phyloP scores from a whole-genome alignment of 2,329 filamentous ascomycete genomes.

The Trichophaea hybrida region DNA sequence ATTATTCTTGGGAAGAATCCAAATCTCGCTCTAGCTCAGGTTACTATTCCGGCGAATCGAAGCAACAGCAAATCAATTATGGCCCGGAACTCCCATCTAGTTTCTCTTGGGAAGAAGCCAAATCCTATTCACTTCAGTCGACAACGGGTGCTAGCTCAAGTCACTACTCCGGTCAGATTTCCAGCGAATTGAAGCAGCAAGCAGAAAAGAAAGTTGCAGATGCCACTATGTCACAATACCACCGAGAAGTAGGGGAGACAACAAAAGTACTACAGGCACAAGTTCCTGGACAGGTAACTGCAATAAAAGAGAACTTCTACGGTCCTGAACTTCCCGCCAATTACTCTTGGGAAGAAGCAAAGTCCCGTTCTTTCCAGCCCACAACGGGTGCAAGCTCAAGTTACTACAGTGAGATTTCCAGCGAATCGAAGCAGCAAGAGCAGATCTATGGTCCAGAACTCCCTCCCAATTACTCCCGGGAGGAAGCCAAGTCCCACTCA shows the following conservation, averaged over 20 bases:
- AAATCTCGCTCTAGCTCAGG: background rate
- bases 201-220: background rate
- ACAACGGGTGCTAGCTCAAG: no score
- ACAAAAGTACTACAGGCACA: background rate
- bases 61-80: background rate
- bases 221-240: background rate
- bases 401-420: background rate
- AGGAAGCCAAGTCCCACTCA: background rate
- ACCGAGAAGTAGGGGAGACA: background rate
- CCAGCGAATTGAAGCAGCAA: no score
- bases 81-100: background rate
- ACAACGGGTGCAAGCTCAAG: no score
- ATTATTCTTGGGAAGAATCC: background rate
- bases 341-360: background rate
- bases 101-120: background rate
- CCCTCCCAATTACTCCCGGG: background rate
- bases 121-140: background rate
- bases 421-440: background rate
- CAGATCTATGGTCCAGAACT: background rate
- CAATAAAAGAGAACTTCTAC: background rate
- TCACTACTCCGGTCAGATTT: no score
- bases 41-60: background rate
- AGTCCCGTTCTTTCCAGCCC: background rate
- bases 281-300: background rate
- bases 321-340: conserved; percentile 10